These are phyloP conservation scores for Trifolium dubium DNA, from an alignment of 306 rosid species.

Conservation along the genomic window DNA sequence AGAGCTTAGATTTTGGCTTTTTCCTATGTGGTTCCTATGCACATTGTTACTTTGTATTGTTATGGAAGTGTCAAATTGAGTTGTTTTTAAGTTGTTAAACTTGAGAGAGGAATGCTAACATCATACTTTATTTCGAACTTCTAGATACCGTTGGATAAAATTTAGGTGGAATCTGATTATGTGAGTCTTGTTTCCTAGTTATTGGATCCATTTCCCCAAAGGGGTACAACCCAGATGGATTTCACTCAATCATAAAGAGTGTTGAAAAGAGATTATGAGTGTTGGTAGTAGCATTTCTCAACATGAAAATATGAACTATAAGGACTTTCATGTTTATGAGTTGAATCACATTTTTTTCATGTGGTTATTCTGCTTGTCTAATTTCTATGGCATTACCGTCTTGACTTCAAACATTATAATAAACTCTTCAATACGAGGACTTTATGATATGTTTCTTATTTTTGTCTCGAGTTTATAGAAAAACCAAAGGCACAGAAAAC, in stretches of 20 bases:
- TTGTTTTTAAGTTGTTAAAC: background rate
- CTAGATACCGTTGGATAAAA: background rate
- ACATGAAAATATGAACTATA: background rate
- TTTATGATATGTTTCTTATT: constrained; percentile 1
- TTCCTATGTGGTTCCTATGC: background rate
- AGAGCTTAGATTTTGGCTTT: background rate
- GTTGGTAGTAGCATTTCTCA: background rate
- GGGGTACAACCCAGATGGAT: background rate
- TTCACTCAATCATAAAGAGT: background rate
- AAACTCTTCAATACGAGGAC: background rate
- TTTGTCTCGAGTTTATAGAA: background rate
- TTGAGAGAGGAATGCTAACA: background rate
- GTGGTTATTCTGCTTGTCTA: constrained; percentile 14
- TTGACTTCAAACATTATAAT: background rate
- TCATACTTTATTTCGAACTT: background rate
- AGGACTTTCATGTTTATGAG: constrained; percentile 18
- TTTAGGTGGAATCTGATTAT: background rate
- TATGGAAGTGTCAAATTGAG: constrained; percentile 1
- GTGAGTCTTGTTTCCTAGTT: background rate
- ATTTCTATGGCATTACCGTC: constrained; percentile 16
- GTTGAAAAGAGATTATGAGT: background rate
- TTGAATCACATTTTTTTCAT: background rate
- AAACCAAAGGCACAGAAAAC: background rate
- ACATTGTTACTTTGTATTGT: background rate
- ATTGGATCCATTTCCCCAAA: background rate